Evolutionary conservation across 1,139 yeast genomes (phyloP).

Genomic region (Petasospora fabianii): DNA sequence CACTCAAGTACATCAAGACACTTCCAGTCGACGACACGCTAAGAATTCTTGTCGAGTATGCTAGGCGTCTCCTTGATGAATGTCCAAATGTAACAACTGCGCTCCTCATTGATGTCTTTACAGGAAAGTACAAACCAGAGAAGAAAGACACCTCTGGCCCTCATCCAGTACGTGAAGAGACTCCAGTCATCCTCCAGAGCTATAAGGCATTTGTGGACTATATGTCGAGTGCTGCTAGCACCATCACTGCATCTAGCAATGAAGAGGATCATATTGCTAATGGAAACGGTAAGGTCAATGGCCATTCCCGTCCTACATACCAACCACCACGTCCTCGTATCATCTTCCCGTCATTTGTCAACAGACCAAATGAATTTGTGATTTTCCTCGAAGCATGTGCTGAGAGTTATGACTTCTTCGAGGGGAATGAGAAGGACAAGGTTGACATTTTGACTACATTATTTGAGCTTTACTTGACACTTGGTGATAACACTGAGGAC

Average conservation of each 20-base stretch:
- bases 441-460: slow-evolving; percentile 72
- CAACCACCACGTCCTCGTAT: slow-evolving; percentile 89
- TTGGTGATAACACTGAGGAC: slow-evolving; percentile 43
- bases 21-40: slow-evolving; percentile 77
- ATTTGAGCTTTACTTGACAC: slow-evolving; percentile 72
- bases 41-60: slow-evolving; percentile 62
- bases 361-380: slow-evolving; percentile 84
- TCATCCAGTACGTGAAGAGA: slow-evolving; percentile 11
- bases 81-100: slow-evolving; percentile 82
- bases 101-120: slow-evolving; percentile 77
- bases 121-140: slow-evolving; percentile 69
- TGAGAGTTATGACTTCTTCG: slow-evolving; percentile 72
- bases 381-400: slow-evolving; percentile 92
- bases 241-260: slow-evolving; percentile 16
- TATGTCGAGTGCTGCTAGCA: slow-evolving; percentile 39
- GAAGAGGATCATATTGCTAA: slow-evolving; percentile 13
- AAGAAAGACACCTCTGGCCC: slow-evolving; percentile 9
- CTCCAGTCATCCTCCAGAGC: slow-evolving; percentile 53
- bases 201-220: slow-evolving; percentile 69
- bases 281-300: background rate
- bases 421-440: slow-evolving; percentile 65
- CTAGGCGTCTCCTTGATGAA: slow-evolving; percentile 60
- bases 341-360: slow-evolving; percentile 80
- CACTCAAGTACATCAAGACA: slow-evolving; percentile 65
- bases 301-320: slow-evolving; percentile 57